Conservation (phyloP, 371 early-diverging fungal genomes). For the Blakeslea trispora region DNA sequence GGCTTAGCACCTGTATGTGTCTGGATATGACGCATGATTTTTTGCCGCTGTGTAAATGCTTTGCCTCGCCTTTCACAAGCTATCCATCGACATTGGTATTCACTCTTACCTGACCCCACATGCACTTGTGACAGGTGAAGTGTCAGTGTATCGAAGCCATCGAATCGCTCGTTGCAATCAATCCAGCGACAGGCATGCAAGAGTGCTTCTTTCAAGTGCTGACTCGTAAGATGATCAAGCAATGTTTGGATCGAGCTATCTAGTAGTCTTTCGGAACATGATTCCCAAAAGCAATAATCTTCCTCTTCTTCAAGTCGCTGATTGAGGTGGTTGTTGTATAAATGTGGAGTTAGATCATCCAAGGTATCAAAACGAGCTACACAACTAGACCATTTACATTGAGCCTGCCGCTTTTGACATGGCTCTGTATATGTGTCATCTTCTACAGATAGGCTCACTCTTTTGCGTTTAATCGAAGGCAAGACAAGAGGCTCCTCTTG, state of each 20-base stretch:
- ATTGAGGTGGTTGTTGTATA: slow-evolving; percentile 71
- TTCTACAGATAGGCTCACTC: neutral
- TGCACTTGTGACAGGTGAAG: slow-evolving; percentile 76
- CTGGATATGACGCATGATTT: slow-evolving; percentile 85
- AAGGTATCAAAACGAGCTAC: slow-evolving; percentile 68
- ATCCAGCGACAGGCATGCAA: slow-evolving; percentile 66
- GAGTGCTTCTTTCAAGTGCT: slow-evolving; percentile 38
- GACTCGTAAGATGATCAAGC: slow-evolving; percentile 68
- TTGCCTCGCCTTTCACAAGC: slow-evolving; percentile 70
- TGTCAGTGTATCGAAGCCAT: slow-evolving; percentile 67
- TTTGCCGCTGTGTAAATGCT: slow-evolving; percentile 76
- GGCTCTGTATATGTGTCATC: neutral
- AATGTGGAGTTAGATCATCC: slow-evolving; percentile 82
- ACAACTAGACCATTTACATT: slow-evolving; percentile 85
- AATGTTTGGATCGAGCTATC: slow-evolving; percentile 49
- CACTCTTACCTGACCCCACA: slow-evolving; percentile 68
- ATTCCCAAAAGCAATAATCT: slow-evolving; percentile 77
- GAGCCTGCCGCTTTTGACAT: neutral
- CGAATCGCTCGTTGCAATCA: slow-evolving; percentile 55
- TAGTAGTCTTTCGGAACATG: slow-evolving; percentile 60
- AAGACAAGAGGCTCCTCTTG: neutral
- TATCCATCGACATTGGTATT: slow-evolving; percentile 83
- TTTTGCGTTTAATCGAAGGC: neutral
- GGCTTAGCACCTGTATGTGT: slow-evolving; percentile 90
- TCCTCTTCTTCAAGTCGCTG: slow-evolving; percentile 23